Evolutionary conservation across 2,329 filamentous ascomycete species (phyloP), one percentile per base, ranked within the genome.

Genomic region (Colletotrichum sp.): DNA sequence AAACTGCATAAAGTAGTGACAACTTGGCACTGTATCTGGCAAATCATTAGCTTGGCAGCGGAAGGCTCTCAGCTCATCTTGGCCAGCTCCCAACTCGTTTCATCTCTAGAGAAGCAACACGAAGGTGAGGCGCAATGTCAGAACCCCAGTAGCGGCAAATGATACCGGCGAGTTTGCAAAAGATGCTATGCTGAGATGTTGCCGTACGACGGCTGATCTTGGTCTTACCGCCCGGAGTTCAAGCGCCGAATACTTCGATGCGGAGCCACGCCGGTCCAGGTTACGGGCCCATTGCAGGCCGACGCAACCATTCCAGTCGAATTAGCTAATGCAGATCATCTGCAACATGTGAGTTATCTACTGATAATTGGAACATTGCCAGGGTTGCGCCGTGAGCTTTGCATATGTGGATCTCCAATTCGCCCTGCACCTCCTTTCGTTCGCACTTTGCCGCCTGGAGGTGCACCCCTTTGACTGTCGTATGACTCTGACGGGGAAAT

Each of bases 351-450:
- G 34, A 36, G 34, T 1, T 4, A 15, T 36, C 34, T 36, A 5
- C 34, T 36, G 34, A 36, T 36, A 1, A 16, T 16, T 36, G 1
- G 6, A 2, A 16, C 16, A 6, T 0, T 16, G 1, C 34, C 34
- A 36, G 34, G 13, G 7, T 36, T 36, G 34, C 3, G 15, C 3
- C 34, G 6, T 8, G 7, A 36, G 34, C 34, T 36, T 36, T 36
- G 1, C 1, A 36, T 36, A 34, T 34, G 32, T 0, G 32, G 13
- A 15, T 15, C 13, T 34, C 0, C 1, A 3, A 15, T 7, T 13
- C 15, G 32, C 32, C 32, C 32, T 13, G 32, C 12, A 34, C 32
- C 32, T 34, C 12, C 2, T 6, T 34, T 1, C 32, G 1, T 34
- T 34, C 32, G 32, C 32, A 34, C 12, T 34, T 34, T 34, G 6